Evolutionary conservation across 176 grass and related monocot genomes (phyloP).

Genomic region (Urochloa ruziziensis): DNA sequence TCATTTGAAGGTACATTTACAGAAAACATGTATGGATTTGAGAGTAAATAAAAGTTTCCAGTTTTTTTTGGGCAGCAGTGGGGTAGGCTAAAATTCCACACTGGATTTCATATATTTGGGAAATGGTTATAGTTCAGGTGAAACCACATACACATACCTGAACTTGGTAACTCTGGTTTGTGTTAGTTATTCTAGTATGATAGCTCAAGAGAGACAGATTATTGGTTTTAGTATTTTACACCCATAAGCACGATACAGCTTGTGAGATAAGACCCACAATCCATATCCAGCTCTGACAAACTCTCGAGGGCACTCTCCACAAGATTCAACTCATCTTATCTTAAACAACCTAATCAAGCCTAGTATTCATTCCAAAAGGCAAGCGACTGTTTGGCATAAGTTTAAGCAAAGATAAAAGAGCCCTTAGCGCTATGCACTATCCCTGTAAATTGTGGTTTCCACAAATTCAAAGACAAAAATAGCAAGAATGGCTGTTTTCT

Average conservation of each 20-base stretch:
- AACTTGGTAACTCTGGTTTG: not conserved
- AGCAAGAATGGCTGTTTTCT: slow-evolving; percentile 9
- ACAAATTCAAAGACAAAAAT: slow-evolving; percentile 14
- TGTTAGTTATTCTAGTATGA: not conserved
- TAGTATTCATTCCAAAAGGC: not conserved
- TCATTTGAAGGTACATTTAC: slow-evolving; percentile 7
- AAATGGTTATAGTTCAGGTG: not conserved
- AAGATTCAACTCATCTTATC: not conserved
- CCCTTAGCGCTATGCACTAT: not conserved
- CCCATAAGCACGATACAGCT: not conserved
- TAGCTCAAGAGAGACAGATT: not conserved
- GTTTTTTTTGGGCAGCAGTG: no score
- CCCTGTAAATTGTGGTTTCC: not conserved
- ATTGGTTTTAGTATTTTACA: not conserved
- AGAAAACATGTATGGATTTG: slow-evolving; percentile 13
- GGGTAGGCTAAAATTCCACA: not conserved
- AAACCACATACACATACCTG: not conserved
- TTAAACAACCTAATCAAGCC: not conserved
- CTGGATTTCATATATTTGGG: slow-evolving; percentile 4
- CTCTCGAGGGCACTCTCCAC: not conserved
- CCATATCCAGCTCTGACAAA: not conserved
- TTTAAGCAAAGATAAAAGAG: slow-evolving; percentile 16
- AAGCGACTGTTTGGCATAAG: not conserved
- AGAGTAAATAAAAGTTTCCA: not conserved
- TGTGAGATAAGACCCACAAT: not conserved